These are phyloP conservation scores for Emergomyces orientalis DNA, from an alignment of 2,329 filamentous ascomycete species.

Conservation along the genomic window DNA sequence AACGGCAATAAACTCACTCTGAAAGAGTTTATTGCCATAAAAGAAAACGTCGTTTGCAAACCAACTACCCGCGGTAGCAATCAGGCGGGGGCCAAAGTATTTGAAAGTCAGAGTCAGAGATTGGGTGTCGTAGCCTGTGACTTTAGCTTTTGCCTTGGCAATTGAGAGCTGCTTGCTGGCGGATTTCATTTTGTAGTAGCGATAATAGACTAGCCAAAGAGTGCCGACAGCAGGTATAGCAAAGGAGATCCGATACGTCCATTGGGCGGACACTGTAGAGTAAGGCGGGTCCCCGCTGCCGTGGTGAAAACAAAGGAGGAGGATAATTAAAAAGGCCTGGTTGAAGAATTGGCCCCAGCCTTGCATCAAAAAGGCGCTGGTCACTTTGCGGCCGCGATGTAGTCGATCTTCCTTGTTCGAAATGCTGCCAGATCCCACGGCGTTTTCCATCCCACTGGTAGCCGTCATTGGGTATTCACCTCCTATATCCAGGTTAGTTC, in stretches of 20 bases:
- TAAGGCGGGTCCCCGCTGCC: constrained; percentile 69
- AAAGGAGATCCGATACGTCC: constrained; percentile 86
- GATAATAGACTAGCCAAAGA: constrained; percentile 91
- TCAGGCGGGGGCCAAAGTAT: constrained; percentile 75
- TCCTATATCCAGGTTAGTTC: constrained; percentile 43
- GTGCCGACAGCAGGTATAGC: constrained; percentile 84
- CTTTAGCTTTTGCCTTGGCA: constrained; percentile 75
- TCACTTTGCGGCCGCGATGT: constrained; percentile 91
- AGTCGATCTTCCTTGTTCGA: constrained; percentile 89
- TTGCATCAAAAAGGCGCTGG: constrained; percentile 94
- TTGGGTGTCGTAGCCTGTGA: constrained; percentile 86
- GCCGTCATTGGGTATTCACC: constrained; percentile 97
- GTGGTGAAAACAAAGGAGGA: constrained; percentile 81
- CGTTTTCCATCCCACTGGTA: constrained; percentile 88
- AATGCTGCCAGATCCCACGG: constrained; percentile 72
- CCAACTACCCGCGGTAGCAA: constrained; percentile 83
- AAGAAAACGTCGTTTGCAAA: constrained; percentile 98
- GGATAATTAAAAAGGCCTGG: constrained; percentile 77
- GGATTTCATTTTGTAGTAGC: constrained; percentile 86
- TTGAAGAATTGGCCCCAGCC: constrained; percentile 96
- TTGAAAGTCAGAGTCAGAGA: constrained; percentile 69
- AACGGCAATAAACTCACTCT: constrained; percentile 77
- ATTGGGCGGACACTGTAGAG: constrained; percentile 67
- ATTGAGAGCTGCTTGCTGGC: constrained; percentile 72
- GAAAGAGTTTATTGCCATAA: constrained; percentile 98